phyloP scores from a whole-genome alignment of 106 monocot genomes.

The Phalaenopsis aphrodite region DNA sequence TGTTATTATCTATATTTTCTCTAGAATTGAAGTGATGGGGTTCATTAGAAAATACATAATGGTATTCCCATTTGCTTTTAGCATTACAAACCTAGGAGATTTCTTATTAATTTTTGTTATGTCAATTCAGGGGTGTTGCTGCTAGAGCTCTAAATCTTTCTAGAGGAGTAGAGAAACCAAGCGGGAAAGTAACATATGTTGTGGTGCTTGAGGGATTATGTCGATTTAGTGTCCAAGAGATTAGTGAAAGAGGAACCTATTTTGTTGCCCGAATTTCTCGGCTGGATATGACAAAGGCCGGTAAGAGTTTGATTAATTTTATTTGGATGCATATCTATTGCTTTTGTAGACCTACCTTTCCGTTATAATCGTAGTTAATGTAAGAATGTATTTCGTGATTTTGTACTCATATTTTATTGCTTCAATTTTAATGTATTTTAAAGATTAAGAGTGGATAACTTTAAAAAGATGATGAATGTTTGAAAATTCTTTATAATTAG shows the following conservation, averaged over 20 bases:
- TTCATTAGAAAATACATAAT: too few relatives aligned
- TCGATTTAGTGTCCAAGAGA: conserved; percentile 87
- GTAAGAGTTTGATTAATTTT: conserved; percentile 27
- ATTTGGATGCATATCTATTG: neutral
- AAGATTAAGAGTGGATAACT: neutral
- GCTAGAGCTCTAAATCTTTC: conserved; percentile 95
- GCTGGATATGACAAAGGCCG: conserved; percentile 86
- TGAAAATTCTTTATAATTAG: neutral
- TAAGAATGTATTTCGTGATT: neutral
- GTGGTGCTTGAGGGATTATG: conserved; percentile 96
- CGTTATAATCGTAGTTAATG: neutral
- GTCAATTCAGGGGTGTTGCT: conserved; percentile 73
- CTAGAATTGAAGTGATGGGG: too few relatives aligned
- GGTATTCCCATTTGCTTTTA: neutral
- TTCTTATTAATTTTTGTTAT: neutral
- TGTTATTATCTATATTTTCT: too few relatives aligned
- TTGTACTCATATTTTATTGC: neutral
- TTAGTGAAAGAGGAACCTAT: conserved; percentile 74
- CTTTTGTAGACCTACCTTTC: neutral
- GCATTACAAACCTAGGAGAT: neutral
- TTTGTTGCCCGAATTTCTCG: conserved; percentile 71
- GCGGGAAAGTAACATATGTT: conserved; percentile 90
- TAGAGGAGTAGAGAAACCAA: conserved; percentile 97
- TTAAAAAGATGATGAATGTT: neutral
- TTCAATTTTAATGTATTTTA: neutral